Evolutionary conservation across 179 eudicot genomes (phyloP).

Genomic region (Drosera spatulata): DNA sequence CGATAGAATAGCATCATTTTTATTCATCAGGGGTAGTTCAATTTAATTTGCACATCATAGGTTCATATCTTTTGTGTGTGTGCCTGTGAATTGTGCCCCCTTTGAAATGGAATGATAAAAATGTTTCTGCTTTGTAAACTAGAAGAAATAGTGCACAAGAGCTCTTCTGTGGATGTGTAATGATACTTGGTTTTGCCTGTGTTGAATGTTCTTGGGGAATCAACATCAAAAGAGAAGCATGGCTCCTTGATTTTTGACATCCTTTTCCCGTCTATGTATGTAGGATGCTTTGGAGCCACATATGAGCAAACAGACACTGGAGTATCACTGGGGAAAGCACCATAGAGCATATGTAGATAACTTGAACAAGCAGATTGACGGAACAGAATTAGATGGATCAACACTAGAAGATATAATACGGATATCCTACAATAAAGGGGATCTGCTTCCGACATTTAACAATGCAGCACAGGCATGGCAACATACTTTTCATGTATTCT

Average conservation of each 20-base stretch:
- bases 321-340: constrained; percentile 94
- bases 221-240: neutral
- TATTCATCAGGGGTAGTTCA: no score
- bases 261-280: neutral
- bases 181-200: no score
- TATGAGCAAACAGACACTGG: constrained; percentile 80
- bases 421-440: constrained; percentile 68
- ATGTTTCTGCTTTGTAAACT: no score
- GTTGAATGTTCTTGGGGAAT: no score
- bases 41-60: no score
- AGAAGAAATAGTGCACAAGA: no score
- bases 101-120: no score
- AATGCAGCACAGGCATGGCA: constrained; percentile 81
- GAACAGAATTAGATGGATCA: constrained; percentile 63
- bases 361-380: constrained; percentile 82
- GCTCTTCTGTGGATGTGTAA: no score
- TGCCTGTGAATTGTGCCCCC: no score
- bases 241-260: neutral
- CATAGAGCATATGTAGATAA: constrained; percentile 84
- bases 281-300: constrained; percentile 95
- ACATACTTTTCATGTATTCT: neutral
- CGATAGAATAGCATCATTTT: no score
- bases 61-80: no score
- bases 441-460: constrained; percentile 71
- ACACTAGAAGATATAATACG: constrained; percentile 52